phyloP scores from a whole-genome alignment of 2,329 filamentous ascomycete species.

The Microdochium bolleyi region DNA sequence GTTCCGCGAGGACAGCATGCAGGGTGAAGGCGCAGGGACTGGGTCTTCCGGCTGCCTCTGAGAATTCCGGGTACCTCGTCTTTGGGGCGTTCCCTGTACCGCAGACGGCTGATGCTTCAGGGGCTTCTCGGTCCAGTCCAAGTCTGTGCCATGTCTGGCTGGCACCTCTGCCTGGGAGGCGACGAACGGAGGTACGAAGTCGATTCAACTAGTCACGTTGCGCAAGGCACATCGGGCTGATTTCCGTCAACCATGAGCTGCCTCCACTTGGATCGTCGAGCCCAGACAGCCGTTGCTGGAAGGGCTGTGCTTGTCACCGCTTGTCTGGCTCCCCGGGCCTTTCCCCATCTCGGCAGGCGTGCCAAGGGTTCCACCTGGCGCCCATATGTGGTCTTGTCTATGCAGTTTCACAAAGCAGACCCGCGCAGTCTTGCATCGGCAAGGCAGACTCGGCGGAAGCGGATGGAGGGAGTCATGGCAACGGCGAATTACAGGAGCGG shows the following conservation, averaged over 20 bases:
- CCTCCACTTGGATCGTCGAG: no score
- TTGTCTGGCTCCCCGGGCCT: not conserved
- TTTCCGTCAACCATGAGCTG: no score
- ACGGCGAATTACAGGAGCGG: not conserved
- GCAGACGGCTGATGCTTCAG: not conserved
- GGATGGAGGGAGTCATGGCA: not conserved
- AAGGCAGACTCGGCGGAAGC: no score
- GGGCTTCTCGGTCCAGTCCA: not conserved
- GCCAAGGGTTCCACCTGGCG: not conserved
- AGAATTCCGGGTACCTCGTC: not conserved
- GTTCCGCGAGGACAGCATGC: not conserved
- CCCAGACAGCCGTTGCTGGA: no score
- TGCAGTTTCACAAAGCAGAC: not conserved
- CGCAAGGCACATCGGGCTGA: no score
- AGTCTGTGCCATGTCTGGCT: not conserved
- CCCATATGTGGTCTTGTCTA: not conserved
- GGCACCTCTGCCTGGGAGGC: not conserved
- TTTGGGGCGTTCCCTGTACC: not conserved
- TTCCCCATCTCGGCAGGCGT: not conserved
- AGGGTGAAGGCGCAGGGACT: not conserved
- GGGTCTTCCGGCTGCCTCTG: not conserved
- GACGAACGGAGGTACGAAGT: not conserved
- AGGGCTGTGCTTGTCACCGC: not conserved
- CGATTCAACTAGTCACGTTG: not conserved
- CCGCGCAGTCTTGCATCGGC: not conserved